phyloP scores from a whole-genome alignment of 768 basidiomycete species.

The Suillus discolor region DNA sequence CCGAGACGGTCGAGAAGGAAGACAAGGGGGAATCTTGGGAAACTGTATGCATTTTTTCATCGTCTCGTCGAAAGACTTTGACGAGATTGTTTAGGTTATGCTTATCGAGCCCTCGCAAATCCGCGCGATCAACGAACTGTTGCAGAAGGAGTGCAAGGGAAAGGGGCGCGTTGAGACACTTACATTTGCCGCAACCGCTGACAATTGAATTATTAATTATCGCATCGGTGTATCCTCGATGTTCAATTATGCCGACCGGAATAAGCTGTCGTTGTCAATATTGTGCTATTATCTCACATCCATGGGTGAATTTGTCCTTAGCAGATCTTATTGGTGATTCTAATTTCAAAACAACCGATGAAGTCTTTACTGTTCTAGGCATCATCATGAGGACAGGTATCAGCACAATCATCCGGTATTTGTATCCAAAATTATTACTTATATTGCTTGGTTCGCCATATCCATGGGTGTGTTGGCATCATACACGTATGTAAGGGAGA shows the following conservation, averaged over 20 bases:
- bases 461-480: background rate
- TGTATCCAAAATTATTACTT: background rate
- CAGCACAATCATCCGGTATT: background rate
- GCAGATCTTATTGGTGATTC: background rate
- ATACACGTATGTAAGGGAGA: background rate
- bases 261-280: background rate
- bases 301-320: background rate
- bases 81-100: slow-evolving; percentile 60
- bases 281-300: background rate
- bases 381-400: background rate
- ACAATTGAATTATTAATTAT: slow-evolving; percentile 14
- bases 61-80: background rate
- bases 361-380: slow-evolving; percentile 3
- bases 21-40: slow-evolving; percentile 84
- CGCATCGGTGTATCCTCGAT: background rate
- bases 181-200: slow-evolving; percentile 65
- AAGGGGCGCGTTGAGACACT: slow-evolving; percentile 85
- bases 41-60: slow-evolving; percentile 56
- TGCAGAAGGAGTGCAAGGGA: slow-evolving; percentile 92
- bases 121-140: slow-evolving; percentile 83
- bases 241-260: background rate
- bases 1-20: slow-evolving; percentile 84
- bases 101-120: slow-evolving; percentile 94
- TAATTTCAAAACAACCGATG: background rate
- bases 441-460: background rate